A percentile compares a stretch with the other conserved stretches of the same genome.
Evolutionary conservation across 805 yeast genomes (phyloP).

Genomic region (Ascoidea tarda): DNA sequence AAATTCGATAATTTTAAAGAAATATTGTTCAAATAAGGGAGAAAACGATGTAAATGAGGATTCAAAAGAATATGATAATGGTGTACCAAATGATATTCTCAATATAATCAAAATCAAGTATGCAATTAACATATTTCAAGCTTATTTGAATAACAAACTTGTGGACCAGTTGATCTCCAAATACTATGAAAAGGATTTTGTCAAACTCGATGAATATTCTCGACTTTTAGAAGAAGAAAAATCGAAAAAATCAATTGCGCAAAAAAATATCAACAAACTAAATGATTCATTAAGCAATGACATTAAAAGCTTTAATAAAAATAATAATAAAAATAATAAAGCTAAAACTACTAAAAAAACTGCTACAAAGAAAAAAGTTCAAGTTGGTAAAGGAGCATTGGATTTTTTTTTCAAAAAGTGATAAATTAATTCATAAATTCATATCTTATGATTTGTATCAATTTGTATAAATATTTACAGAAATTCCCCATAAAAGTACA

Average conservation of each 20-base stretch:
- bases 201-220: constrained; percentile 12
- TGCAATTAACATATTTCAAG: constrained; percentile 33
- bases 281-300: constrained; percentile 15
- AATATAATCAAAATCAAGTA: constrained; percentile 22
- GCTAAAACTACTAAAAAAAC: constrained; percentile 13
- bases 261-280: constrained; percentile 19
- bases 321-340: constrained; percentile 17
- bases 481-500: neutral
- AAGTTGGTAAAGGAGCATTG: constrained; percentile 50
- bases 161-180: constrained; percentile 14
- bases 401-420: constrained; percentile 50
- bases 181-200: constrained; percentile 11
- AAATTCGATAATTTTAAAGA: constrained; percentile 13
- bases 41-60: constrained; percentile 3
- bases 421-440: constrained; percentile 2
- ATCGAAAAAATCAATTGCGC: constrained; percentile 14
- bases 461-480: neutral
- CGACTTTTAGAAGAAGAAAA: constrained; percentile 10
- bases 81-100: constrained; percentile 23
- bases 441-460: neutral
- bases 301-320: constrained; percentile 15
- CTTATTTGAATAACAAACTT: constrained; percentile 19
- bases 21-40: constrained; percentile 16
- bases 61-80: constrained; percentile 4
- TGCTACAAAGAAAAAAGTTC: constrained; percentile 24